These are phyloP conservation scores for Yamadazyma sp. DNA, from an alignment of 805 yeast genomes.

Conservation along the genomic window DNA sequence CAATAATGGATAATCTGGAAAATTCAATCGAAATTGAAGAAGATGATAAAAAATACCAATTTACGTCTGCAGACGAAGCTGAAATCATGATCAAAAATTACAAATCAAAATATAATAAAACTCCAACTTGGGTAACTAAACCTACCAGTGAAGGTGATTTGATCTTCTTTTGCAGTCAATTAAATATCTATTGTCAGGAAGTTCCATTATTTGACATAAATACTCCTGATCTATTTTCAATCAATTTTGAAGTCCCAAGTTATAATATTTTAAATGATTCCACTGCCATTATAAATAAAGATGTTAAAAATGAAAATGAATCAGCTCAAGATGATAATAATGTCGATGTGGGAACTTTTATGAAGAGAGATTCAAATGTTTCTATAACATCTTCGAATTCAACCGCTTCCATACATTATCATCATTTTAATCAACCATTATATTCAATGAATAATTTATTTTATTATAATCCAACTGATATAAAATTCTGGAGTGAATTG, in stretches of 20 bases:
- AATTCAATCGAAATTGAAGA: background rate
- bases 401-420: conserved; percentile 25
- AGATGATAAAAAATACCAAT: conserved; percentile 1
- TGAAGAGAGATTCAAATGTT: conserved; percentile 38
- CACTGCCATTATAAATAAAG: conserved; percentile 3
- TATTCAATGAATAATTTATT: conserved; percentile 43
- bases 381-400: conserved; percentile 21
- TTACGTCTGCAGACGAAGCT: conserved; percentile 24
- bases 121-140: conserved; percentile 58
- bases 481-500: conserved; percentile 58
- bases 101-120: conserved; percentile 15
- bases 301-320: background rate
- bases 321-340: background rate
- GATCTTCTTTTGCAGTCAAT: conserved; percentile 57
- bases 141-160: conserved; percentile 53
- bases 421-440: conserved; percentile 41
- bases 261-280: conserved; percentile 8
- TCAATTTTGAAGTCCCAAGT: conserved; percentile 25
- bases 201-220: conserved; percentile 47
- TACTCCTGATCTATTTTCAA: conserved; percentile 14
- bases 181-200: conserved; percentile 57
- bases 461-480: conserved; percentile 58
- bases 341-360: conserved; percentile 7
- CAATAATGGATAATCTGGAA: conserved; percentile 4
- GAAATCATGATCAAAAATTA: conserved; percentile 24